Conservation (phyloP, 2,329 filamentous ascomycete genomes). For the Cadophora malorum region DNA sequence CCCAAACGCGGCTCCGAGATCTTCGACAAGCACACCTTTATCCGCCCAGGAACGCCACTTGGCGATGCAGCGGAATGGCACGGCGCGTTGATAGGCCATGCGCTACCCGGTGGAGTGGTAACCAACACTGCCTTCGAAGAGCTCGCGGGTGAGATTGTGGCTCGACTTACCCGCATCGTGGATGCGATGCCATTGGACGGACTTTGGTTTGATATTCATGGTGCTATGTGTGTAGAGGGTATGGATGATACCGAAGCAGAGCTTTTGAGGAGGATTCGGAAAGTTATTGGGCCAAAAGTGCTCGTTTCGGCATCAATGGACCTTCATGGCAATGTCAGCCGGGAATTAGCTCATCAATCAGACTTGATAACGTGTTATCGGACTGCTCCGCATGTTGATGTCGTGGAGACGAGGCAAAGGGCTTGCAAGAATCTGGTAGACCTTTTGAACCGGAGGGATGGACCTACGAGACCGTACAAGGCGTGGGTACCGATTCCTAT, state of each 20-base stretch:
- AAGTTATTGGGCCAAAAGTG: constrained; percentile 53
- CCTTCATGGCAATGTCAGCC: constrained; percentile 60
- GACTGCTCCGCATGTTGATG: constrained; percentile 57
- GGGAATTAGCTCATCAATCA: constrained; percentile 54
- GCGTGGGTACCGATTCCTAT: constrained; percentile 60
- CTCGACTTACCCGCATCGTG: constrained; percentile 49
- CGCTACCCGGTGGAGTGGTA: constrained; percentile 57
- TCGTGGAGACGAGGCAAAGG: constrained; percentile 56
- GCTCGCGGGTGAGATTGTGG: constrained; percentile 51
- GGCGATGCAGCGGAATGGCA: constrained; percentile 54
- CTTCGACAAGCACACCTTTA: constrained; percentile 53
- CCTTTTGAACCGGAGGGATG: constrained; percentile 44
- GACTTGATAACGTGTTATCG: constrained; percentile 59
- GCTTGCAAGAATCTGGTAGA: constrained; percentile 57
- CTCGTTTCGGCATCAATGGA: constrained; percentile 62
- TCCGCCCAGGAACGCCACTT: constrained; percentile 50
- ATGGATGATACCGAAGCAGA: constrained; percentile 56
- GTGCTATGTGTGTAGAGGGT: constrained; percentile 60
- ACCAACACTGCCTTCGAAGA: constrained; percentile 54
- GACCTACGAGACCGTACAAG: constrained; percentile 52
- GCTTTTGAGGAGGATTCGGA: constrained; percentile 53
- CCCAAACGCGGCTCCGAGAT: constrained; percentile 53
- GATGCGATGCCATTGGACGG: constrained; percentile 50
- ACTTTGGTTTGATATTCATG: constrained; percentile 62
- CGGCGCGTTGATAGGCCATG: constrained; percentile 58